These are phyloP conservation scores for Mycena galericulata DNA, from an alignment of 768 basidiomycete genomes.

Conservation along the genomic window DNA sequence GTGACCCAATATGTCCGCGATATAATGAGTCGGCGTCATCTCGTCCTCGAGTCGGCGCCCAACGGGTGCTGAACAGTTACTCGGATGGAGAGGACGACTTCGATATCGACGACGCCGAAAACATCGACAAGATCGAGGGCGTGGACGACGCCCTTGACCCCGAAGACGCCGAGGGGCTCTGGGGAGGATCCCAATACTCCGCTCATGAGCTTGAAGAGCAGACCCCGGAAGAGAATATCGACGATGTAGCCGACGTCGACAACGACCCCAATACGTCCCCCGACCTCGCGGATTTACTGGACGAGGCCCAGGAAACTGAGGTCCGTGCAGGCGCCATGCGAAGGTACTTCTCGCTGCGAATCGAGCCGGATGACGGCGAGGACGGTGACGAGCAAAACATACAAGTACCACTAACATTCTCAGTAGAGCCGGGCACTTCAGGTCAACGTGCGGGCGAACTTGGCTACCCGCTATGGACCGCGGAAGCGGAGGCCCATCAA, in stretches of 20 bases:
- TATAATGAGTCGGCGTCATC: conserved; percentile 9
- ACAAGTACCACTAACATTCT: too few species aligned
- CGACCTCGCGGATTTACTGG: neutral
- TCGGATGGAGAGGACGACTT: too few species aligned
- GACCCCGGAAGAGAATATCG: too few species aligned
- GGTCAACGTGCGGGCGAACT: too few species aligned
- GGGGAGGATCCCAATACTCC: conserved; percentile 3
- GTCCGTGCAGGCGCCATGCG: conserved; percentile 2
- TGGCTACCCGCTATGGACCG: neutral
- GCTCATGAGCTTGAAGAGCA: neutral
- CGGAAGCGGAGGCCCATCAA: neutral
- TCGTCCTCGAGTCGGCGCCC: neutral
- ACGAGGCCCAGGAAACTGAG: neutral
- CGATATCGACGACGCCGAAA: neutral
- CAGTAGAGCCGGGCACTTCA: too few species aligned
- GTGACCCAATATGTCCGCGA: neutral
- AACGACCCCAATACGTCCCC: neutral
- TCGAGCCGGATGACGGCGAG: neutral
- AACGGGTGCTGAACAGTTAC: neutral
- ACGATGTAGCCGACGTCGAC: neutral
- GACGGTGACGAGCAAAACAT: neutral
- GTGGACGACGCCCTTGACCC: neutral
- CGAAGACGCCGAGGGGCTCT: neutral
- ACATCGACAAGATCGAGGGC: neutral
- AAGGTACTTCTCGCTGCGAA: conserved; percentile 2